phyloP scores from a whole-genome alignment of 345 rosid genomes.

The Dipteronia sinensis region DNA sequence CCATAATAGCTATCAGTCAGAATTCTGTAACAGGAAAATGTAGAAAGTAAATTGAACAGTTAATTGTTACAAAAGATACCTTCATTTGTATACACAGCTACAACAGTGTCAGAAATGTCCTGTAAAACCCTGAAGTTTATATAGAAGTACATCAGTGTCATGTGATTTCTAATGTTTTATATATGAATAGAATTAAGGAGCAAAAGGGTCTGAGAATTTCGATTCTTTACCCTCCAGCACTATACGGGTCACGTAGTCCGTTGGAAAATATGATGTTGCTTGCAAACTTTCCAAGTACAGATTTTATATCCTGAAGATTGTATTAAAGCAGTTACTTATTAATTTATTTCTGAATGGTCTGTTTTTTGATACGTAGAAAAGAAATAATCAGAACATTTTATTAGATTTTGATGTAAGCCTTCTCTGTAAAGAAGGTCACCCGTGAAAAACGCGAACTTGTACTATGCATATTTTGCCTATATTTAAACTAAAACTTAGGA shows the following conservation, averaged over 20 bases:
- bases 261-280: conserved; percentile 59
- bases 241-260: conserved; percentile 50
- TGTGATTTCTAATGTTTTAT: no score
- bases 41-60: neutral
- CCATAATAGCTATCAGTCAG: neutral
- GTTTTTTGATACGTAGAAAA: no score
- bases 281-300: conserved; percentile 39
- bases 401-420: no score
- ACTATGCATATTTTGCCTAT: no score
- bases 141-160: neutral
- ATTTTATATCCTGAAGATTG: conserved; percentile 41
- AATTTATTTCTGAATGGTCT: no score
- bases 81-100: conserved; percentile 38
- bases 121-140: conserved; percentile 37
- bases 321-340: neutral
- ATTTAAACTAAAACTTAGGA: no score
- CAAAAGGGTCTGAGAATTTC: neutral
- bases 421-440: no score
- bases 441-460: no score
- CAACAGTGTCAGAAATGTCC: conserved; percentile 45
- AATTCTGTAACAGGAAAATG: neutral
- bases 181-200: neutral
- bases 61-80: conserved; percentile 4
- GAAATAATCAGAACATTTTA: no score
- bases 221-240: conserved; percentile 44